Evolutionary conservation across 257 asterid genomes (phyloP).

Genomic region (Nicotiana paniculata): DNA sequence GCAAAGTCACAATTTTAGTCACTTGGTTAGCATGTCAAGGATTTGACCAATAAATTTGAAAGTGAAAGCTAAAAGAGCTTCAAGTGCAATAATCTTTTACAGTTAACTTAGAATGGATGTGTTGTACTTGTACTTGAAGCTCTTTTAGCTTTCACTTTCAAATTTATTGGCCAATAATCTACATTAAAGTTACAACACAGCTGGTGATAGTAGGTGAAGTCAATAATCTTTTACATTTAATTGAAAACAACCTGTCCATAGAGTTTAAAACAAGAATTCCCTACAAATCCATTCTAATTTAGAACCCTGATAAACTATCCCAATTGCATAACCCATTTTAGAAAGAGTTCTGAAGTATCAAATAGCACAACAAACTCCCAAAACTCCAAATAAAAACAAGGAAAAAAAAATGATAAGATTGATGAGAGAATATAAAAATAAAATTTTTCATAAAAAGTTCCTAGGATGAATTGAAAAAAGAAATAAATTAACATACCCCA

Average conservation of each 20-base stretch:
- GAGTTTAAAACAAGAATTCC: not conserved
- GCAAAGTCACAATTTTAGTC: not conserved
- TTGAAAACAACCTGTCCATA: not conserved
- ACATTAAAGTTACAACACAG: not conserved
- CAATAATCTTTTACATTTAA: not conserved
- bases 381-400: not conserved
- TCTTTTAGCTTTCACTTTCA: not conserved
- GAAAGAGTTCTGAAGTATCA: not conserved
- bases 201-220: not conserved
- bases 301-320: not conserved
- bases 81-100: not conserved
- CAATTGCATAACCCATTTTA: not conserved
- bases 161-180: not conserved
- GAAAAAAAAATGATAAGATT: not conserved
- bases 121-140: not conserved
- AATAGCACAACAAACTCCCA: not conserved
- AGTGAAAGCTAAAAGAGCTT: not conserved
- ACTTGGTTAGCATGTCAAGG: not conserved
- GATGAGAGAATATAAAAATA: not conserved
- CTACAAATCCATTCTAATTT: not conserved
- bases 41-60: not conserved
- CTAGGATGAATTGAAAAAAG: not conserved
- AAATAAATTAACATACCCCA: constrained; percentile 21
- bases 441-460: not conserved
- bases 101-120: no score